phyloP scores from a whole-genome alignment of 345 rosid species.

The Populus alba region DNA sequence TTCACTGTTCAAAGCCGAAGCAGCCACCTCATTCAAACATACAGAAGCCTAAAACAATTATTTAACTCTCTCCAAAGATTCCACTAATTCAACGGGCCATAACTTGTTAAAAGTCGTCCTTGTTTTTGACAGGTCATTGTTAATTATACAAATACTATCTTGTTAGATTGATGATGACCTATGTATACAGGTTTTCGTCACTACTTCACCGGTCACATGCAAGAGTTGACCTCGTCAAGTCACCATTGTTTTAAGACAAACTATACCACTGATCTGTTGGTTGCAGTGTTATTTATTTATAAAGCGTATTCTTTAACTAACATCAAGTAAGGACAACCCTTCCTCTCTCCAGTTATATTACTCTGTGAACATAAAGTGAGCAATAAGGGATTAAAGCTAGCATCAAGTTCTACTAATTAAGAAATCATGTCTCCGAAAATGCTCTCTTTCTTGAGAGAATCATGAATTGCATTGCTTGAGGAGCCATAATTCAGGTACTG shows the following conservation, averaged over 20 bases:
- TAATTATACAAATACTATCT: neutral
- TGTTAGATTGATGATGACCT: neutral
- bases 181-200: neutral
- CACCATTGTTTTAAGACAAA: conserved; percentile 17
- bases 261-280: neutral
- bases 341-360: neutral
- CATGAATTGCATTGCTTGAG: conserved; percentile 27
- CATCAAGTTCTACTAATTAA: conserved; percentile 15
- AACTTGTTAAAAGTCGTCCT: neutral
- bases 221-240: conserved; percentile 43
- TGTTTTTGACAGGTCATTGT: neutral
- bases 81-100: neutral
- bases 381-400: neutral
- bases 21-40: neutral
- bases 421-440: conserved; percentile 51
- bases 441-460: conserved; percentile 30
- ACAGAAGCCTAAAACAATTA: neutral
- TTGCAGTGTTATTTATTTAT: neutral
- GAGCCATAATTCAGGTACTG: conserved; percentile 26
- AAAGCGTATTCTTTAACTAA: neutral
- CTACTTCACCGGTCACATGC: conserved; percentile 42
- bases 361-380: neutral
- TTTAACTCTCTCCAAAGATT: neutral
- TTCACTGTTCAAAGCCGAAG: neutral
- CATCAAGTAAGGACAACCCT: neutral